These are phyloP conservation scores for Ajuga chamaepitys DNA, from an alignment of 257 asterid species.

Conservation along the genomic window DNA sequence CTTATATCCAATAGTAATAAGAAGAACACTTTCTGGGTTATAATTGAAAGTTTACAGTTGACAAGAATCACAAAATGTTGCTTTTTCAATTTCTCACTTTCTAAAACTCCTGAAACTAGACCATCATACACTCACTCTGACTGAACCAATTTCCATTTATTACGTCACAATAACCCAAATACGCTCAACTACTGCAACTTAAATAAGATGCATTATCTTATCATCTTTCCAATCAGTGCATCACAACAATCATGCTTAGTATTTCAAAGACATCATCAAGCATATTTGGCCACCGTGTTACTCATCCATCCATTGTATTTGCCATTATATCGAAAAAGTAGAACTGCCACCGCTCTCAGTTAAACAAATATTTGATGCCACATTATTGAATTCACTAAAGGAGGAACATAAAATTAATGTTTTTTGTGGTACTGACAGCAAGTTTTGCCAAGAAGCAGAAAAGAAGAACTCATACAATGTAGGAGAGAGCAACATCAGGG, in stretches of 20 bases:
- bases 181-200: neutral
- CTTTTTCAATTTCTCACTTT: constrained; percentile 7
- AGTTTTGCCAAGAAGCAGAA: constrained; percentile 16
- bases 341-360: constrained; percentile 3
- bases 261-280: constrained; percentile 10
- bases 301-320: neutral
- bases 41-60: neutral
- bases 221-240: constrained; percentile 2
- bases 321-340: constrained; percentile 2
- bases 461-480: constrained; percentile 65
- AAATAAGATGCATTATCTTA: neutral
- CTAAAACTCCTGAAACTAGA: constrained; percentile 9
- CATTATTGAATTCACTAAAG: constrained; percentile 3
- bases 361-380: constrained; percentile 1
- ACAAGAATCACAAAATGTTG: neutral
- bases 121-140: constrained; percentile 4
- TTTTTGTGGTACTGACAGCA: neutral
- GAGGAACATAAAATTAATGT: constrained; percentile 10
- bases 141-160: neutral
- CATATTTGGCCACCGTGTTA: constrained; percentile 4
- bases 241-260: constrained; percentile 5
- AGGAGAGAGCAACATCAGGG: constrained; percentile 76
- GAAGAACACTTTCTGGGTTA: neutral
- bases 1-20: neutral
- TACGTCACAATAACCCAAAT: neutral